Conservation (phyloP, 164 flowering plant species). For the Vitis labrusca region DNA sequence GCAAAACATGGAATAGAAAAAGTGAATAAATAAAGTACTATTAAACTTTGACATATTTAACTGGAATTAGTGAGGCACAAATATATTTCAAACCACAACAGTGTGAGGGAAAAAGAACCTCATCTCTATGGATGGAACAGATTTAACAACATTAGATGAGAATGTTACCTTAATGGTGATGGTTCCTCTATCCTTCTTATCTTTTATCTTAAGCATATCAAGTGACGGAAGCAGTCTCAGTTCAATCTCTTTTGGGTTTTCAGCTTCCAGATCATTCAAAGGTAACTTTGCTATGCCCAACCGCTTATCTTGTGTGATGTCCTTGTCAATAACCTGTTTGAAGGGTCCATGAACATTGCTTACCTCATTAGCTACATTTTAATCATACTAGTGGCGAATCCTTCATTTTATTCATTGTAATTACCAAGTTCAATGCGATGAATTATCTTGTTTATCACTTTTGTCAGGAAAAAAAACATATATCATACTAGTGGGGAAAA, state of each 20-base stretch:
- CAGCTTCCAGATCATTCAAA: slow-evolving; percentile 62
- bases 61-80: too few relatives aligned
- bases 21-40: too few relatives aligned
- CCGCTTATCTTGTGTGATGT: slow-evolving; percentile 85
- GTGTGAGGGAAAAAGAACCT: neutral
- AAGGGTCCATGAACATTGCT: neutral
- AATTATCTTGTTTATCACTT: too few relatives aligned
- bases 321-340: slow-evolving; percentile 81
- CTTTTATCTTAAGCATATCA: slow-evolving; percentile 85
- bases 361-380: neutral
- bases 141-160: neutral
- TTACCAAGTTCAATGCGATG: too few relatives aligned
- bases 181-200: slow-evolving; percentile 93
- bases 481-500: too few relatives aligned
- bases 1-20: too few relatives aligned
- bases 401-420: too few relatives aligned
- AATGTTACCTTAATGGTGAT: slow-evolving; percentile 62
- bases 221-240: slow-evolving; percentile 74
- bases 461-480: too few relatives aligned
- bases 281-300: slow-evolving; percentile 81
- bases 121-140: neutral
- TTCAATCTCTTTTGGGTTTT: slow-evolving; percentile 53
- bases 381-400: too few relatives aligned
- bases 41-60: too few relatives aligned
- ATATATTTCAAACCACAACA: neutral